Base-by-base conservation (phyloP, 257 asterid genomes). In the Solanum bukasovii region DNA sequence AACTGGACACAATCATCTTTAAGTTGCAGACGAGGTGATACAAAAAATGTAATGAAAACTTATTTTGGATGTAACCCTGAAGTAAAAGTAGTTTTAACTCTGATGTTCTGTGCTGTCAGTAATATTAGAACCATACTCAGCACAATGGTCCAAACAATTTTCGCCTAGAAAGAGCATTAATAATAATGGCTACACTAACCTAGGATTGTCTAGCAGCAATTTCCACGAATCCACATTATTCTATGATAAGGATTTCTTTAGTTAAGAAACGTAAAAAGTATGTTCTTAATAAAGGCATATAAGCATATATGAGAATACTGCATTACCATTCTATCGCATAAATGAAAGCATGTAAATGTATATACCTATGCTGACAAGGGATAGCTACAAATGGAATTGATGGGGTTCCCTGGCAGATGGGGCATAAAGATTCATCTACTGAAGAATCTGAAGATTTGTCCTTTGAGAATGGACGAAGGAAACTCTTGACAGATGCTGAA, bases 281-380 rank as follows among this genome's bases (percentile, higher is more conserved):
- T 42, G 84, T 27, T 44, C 38, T 44, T 42, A 44, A 42, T 27
- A 27, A 44, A 42, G 37, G 65, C 38, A 78, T 38, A 77, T 9
- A 44, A 25, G 33, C 84, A 42, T 35, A 5, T 35, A 70, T 42
- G 83, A 44, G n/a, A 85, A 42, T 68, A 49, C 29, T 77, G 27
- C 29, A 61, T 25, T 23, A 72, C 49, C 40, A 46, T 23, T 31
- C 83, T 33, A 21, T 56, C 1, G 29, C 29, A 63, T 38, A 25
- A 25, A n/a, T 18, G 59, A 18, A 20, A 33, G 72, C 56, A 40
- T 33, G 85, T 34, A 67, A 16, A 81, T 85, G n/a, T 49, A 27
- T 8, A 65, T 92, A 96, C 99, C 98, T 94, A 92, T 97, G 99
- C 88, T 95, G 98, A 89, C 99, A 97, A 35, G 99, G 99, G 84